Evolutionary conservation across 805 yeast species (phyloP), one percentile per base, ranked within the genome.

Genomic region (Novakomyces olei): DNA sequence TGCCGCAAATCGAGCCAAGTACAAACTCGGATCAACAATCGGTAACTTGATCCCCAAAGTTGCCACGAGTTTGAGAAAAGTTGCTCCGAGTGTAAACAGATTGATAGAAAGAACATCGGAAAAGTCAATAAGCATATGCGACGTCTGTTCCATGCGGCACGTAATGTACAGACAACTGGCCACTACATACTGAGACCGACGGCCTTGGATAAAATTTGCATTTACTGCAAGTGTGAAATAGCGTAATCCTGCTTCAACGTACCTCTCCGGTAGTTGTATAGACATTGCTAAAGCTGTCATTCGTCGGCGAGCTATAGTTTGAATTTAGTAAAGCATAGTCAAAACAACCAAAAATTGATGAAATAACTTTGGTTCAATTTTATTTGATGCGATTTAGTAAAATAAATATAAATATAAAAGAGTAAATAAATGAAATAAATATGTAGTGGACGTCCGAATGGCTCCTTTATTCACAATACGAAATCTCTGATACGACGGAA

Each of bases 81-180:
- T 85, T 1, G 98, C 92, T 28, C 99, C 99, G 32, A 88, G 72
- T 3, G 92, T 78, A 51, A 74, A 88, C 1, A 88, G 96, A 27
- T 88, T 76, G 8, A 83, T 80, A 49, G 77, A 93, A 27, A 91
- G 58, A 41, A 85, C 60, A 28, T 93, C 77, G 10, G 92, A 76
- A 49, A 88, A 88, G 55, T 88, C 98, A 44, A 88, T 83, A 43
- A 88, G 63, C 93, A 88, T 81, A 48, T 85, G 95, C 43, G 76
- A 88, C 1, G 96, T 83, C 49, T 69, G 67, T 45, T 75, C 85
- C 48, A 72, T 74, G 47, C 98, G 71, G 52, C 99, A 88, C 0
- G 96, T 93, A 30, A 88, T 69, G 48, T 88, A 88, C 22, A 88
- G 61, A 55, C 99, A 88, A 0, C 96, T 81, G 0, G 94, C 92